Evolutionary conservation across 139 green algal genomes (phyloP).

Genomic region (Dunaliella primolecta): DNA sequence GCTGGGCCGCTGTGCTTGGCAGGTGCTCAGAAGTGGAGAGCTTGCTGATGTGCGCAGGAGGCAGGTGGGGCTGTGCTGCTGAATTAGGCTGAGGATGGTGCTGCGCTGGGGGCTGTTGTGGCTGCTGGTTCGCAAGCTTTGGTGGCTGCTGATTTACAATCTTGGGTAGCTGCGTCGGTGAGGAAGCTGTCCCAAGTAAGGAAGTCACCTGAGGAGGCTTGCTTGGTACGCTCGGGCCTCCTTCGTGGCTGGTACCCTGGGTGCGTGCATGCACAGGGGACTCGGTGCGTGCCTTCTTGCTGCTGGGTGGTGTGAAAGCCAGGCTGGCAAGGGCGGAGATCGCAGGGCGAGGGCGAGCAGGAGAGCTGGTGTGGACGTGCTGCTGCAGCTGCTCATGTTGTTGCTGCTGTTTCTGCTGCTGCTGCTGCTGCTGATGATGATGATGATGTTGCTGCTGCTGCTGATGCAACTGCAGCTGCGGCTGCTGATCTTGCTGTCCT

Average conservation of each 20-base stretch:
- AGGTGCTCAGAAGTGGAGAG: no score
- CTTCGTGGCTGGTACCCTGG: no score
- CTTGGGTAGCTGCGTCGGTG: no score
- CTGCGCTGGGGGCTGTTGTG: neutral
- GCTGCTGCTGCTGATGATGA: conserved; percentile 1
- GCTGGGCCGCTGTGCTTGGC: no score
- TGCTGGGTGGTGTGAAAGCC: neutral
- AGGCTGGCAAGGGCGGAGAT: neutral
- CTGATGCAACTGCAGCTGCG: neutral
- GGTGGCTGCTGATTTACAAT: neutral
- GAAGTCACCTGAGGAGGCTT: no score
- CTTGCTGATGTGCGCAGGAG: no score
- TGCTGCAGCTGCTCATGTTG: neutral
- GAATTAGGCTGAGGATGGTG: no score
- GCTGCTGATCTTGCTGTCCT: conserved; percentile 8
- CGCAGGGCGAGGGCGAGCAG: no score
- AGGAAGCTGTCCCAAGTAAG: no score
- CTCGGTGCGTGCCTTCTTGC: neutral
- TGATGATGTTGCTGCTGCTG: conserved; percentile 9
- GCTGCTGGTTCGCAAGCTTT: neutral
- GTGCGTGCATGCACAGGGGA: neutral
- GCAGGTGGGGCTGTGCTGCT: conserved; percentile 23
- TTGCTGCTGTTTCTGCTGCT: conserved; percentile 4
- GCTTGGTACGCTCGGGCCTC: no score
- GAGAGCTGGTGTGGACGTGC: neutral